Evolutionary conservation across 2,329 filamentous ascomycete species (phyloP).

Genomic region (Zasmidium cellare): DNA sequence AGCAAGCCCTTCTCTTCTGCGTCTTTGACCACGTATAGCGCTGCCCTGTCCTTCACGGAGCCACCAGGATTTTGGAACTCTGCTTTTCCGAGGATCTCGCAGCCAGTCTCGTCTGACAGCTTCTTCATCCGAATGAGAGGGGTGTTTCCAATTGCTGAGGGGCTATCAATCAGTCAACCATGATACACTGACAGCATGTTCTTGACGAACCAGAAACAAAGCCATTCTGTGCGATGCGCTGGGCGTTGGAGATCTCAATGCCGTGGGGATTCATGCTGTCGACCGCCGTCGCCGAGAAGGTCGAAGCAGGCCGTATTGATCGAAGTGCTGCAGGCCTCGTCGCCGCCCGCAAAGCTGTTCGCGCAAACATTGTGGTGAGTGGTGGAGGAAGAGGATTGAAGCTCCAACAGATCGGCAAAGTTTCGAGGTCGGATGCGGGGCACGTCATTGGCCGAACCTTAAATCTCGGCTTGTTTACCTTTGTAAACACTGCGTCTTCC

Average conservation of each 20-base stretch:
- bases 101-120: slow-evolving; percentile 87
- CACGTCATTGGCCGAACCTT: slow-evolving; percentile 11
- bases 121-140: slow-evolving; percentile 87
- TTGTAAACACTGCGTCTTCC: not conserved
- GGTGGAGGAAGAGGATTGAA: slow-evolving; percentile 3
- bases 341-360: slow-evolving; percentile 25
- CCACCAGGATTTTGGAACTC: slow-evolving; percentile 99
- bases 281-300: slow-evolving; percentile 23
- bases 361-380: slow-evolving; percentile 17
- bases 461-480: slow-evolving; percentile 18
- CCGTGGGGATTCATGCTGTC: slow-evolving; percentile 42
- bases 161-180: not conserved
- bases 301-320: slow-evolving; percentile 27
- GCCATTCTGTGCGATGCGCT: slow-evolving; percentile 71
- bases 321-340: slow-evolving; percentile 22
- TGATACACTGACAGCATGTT: not conserved
- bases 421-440: not conserved
- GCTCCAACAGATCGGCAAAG: slow-evolving; percentile 1
- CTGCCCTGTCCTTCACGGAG: slow-evolving; percentile 93
- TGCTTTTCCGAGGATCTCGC: slow-evolving; percentile 92
- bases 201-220: slow-evolving; percentile 71
- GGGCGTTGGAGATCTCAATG: slow-evolving; percentile 73
- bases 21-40: slow-evolving; percentile 89
- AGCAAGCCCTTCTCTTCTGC: slow-evolving; percentile 86
- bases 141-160: slow-evolving; percentile 89